Conservation (phyloP, 2,329 filamentous ascomycete species). For the Alternaria sp. region DNA sequence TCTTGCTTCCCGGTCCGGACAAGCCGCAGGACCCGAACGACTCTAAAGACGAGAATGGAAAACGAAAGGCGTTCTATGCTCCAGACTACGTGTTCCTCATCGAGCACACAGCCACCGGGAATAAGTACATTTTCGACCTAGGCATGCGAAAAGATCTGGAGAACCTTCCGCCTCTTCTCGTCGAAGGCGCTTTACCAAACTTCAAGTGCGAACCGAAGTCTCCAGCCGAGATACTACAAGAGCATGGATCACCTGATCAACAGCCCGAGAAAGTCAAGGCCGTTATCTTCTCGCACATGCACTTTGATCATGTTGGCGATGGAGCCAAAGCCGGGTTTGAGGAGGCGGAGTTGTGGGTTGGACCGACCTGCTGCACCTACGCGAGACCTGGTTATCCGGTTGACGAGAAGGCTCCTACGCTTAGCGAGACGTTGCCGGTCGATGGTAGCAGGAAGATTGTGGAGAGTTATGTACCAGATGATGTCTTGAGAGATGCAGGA, state of each 20-base stretch:
- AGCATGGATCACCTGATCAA: constrained; percentile 34
- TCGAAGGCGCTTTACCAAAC: constrained; percentile 50
- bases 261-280: constrained; percentile 50
- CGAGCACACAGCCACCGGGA: constrained; percentile 34
- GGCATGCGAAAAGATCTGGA: constrained; percentile 57
- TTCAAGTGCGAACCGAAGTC: constrained; percentile 45
- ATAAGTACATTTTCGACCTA: constrained; percentile 60
- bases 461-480: constrained; percentile 37
- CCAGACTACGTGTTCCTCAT: constrained; percentile 44
- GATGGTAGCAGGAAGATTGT: constrained; percentile 54
- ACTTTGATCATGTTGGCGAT: constrained; percentile 52
- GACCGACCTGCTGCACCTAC: constrained; percentile 42
- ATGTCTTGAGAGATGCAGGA: constrained; percentile 26
- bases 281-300: constrained; percentile 49
- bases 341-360: constrained; percentile 49
- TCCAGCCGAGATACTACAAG: constrained; percentile 35
- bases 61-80: constrained; percentile 25
- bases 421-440: constrained; percentile 51
- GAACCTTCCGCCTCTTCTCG: constrained; percentile 48
- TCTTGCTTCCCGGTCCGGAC: constrained; percentile 54
- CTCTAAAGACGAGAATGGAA: constrained; percentile 41
- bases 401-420: constrained; percentile 35
- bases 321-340: constrained; percentile 46
- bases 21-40: constrained; percentile 49
- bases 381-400: constrained; percentile 40